Evolutionary conservation across 352 stramenopile species (phyloP).

Genomic region (Phytophthora uliginosa): DNA sequence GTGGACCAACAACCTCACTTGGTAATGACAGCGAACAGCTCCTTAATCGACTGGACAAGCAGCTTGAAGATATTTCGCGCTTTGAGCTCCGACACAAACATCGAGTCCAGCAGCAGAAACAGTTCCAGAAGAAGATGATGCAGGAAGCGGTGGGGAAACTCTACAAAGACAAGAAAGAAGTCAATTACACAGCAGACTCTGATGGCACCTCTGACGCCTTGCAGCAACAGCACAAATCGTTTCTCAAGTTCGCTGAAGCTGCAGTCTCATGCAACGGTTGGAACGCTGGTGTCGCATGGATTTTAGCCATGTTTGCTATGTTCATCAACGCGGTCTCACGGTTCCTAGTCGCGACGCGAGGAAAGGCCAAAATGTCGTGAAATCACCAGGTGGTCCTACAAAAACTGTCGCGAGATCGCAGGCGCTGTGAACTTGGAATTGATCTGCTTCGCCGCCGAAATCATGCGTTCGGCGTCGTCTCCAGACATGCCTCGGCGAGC

Average conservation of each 20-base stretch:
- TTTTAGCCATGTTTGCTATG: conserved; percentile 23
- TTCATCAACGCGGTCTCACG: conserved; percentile 27
- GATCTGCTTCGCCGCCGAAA: conserved; percentile 81
- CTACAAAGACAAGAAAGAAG: conserved; percentile 75
- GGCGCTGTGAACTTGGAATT: conserved; percentile 90
- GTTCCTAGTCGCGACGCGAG: conserved; percentile 17
- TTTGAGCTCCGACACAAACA: conserved; percentile 56
- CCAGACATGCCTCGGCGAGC: conserved; percentile 68
- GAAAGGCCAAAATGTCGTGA: conserved; percentile 30
- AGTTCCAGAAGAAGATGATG: conserved; percentile 88
- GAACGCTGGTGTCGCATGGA: conserved; percentile 28
- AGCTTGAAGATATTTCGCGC: conserved; percentile 62
- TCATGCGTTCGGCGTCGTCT: conserved; percentile 78
- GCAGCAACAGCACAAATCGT: conserved; percentile 17
- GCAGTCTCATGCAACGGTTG: conserved; percentile 21
- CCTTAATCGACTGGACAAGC: conserved; percentile 48
- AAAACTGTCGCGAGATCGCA: conserved; percentile 86
- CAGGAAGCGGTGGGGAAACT: conserved; percentile 68
- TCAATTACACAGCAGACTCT: background rate
- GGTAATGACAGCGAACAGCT: conserved; percentile 14
- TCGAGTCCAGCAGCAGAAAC: conserved; percentile 45
- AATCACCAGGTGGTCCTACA: conserved; percentile 43
- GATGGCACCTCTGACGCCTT: conserved; percentile 1
- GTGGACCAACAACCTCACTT: conserved; percentile 17
- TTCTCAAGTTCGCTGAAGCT: conserved; percentile 16